Percentiles rank a stretch among this genome's conserved stretches.
Evolutionary conservation across 2,329 filamentous ascomycete genomes (phyloP).

Genomic region (Plenodomus biglobosus): DNA sequence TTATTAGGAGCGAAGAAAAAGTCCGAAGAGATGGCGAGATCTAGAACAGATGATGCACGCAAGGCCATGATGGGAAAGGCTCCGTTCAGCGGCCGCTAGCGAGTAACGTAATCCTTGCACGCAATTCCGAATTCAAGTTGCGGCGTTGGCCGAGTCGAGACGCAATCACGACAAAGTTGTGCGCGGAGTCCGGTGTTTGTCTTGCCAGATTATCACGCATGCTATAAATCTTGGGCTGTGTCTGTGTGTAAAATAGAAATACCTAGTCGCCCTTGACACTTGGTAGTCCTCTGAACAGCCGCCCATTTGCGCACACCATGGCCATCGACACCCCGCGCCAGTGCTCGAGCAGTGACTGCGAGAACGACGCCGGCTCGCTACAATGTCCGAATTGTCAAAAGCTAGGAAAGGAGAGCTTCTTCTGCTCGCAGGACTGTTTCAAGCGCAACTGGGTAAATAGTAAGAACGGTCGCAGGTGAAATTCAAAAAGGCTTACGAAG

Average conservation of each 20-base stretch:
- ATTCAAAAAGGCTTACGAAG: slow-evolving; percentile 24
- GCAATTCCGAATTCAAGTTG: slow-evolving; percentile 2
- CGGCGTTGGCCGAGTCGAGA: slow-evolving; percentile 11
- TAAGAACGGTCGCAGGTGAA: slow-evolving; percentile 13
- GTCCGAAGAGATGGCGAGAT: slow-evolving; percentile 8
- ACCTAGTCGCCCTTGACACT: background rate
- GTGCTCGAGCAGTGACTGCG: slow-evolving; percentile 81
- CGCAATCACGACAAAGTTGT: slow-evolving; percentile 12
- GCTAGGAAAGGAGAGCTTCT: slow-evolving; percentile 85
- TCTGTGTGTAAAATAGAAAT: background rate
- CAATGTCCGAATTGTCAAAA: slow-evolving; percentile 97
- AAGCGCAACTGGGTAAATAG: slow-evolving; percentile 90
- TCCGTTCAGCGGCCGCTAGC: slow-evolving; percentile 10
- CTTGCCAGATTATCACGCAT: background rate
- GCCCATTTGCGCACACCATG: slow-evolving; percentile 24
- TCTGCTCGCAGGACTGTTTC: slow-evolving; percentile 98
- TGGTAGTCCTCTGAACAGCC: background rate
- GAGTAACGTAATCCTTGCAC: slow-evolving; percentile 9
- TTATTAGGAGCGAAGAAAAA: slow-evolving; percentile 6
- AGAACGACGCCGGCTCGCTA: slow-evolving; percentile 79
- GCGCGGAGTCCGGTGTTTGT: slow-evolving; percentile 19
- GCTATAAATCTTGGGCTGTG: slow-evolving; percentile 3
- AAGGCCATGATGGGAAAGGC: slow-evolving; percentile 19
- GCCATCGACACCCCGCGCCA: slow-evolving; percentile 58
- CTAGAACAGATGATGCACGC: slow-evolving; percentile 16